Percentiles rank a stretch among this genome's conserved stretches.
Evolutionary conservation across 352 stramenopile genomes (phyloP).

Genomic region (Pilasporangium apinafurcum): DNA sequence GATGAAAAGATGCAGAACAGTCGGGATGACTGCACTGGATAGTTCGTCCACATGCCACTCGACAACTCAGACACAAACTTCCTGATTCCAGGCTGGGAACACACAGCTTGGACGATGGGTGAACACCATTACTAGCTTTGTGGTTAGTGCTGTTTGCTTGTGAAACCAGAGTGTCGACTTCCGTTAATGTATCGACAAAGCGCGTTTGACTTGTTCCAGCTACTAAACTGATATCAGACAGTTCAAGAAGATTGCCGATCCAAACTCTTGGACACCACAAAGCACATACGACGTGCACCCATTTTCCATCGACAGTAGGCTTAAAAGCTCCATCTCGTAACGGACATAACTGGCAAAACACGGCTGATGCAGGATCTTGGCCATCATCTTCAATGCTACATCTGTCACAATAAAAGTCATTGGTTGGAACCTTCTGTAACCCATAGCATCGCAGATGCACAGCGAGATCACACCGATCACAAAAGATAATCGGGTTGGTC

Average conservation of each 20-base stretch:
- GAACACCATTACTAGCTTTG: slow-evolving; percentile 2
- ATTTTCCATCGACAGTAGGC: slow-evolving; percentile 77
- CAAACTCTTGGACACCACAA: slow-evolving; percentile 85
- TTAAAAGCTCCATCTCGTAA: slow-evolving; percentile 84
- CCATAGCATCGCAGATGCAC: slow-evolving; percentile 88
- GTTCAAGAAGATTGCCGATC: slow-evolving; percentile 74
- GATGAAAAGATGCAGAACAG: slow-evolving; percentile 69
- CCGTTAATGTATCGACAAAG: slow-evolving; percentile 50
- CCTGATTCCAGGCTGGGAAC: slow-evolving; percentile 19
- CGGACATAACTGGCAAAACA: slow-evolving; percentile 86
- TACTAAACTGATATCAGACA: slow-evolving; percentile 75
- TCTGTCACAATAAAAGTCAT: slow-evolving; percentile 87
- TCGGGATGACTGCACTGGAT: slow-evolving; percentile 52
- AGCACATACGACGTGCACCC: slow-evolving; percentile 86
- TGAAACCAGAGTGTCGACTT: slow-evolving; percentile 37
- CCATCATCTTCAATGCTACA: slow-evolving; percentile 55
- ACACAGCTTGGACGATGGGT: slow-evolving; percentile 5
- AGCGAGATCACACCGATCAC: slow-evolving; percentile 83
- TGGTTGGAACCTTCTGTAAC: slow-evolving; percentile 73
- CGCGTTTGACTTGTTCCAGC: slow-evolving; percentile 24
- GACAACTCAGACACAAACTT: slow-evolving; percentile 62
- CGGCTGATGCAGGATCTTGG: slow-evolving; percentile 34
- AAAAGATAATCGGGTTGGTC: slow-evolving; percentile 87
- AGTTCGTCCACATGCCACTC: slow-evolving; percentile 69
- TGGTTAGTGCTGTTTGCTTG: slow-evolving; percentile 5